Base-by-base conservation (phyloP, 345 rosid species). In the Draba incana region DNA sequence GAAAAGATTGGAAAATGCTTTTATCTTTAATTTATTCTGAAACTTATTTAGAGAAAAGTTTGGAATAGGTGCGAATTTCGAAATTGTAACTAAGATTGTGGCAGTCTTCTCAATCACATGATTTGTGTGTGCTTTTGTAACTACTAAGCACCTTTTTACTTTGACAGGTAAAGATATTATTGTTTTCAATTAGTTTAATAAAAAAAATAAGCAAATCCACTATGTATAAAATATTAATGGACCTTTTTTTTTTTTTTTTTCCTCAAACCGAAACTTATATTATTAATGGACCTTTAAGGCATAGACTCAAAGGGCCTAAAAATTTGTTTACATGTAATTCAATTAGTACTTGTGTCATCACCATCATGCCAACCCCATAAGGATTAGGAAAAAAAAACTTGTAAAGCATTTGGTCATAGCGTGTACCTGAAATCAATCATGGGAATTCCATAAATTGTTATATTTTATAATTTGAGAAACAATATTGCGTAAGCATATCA, bases 91-190 rank as follows among this genome's bases (percentile, higher is more conserved):
- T 57, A 59, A 24, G 67, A 65, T 65, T 66, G 71, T 58, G 62
- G 61, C 60, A 49, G 61, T 73, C 77, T 73, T 58, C 66, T 73
- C 77, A 50, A 66, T 72, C 66, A 73, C 71, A 66, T 65, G 72
- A 73, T 66, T 73, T 57, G 53, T 46, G 61, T 73, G 54, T 73
- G 72, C 77, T 66, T 65, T 57, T 64, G 71, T 72, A 65, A 72
- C 77, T 64, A 65, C 76, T 49, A 38, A 57, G 60, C 13, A 51
- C 52, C 46, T 72, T 72, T 72, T 72, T 39, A 47, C 64, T 64
- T 72, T 64, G 49, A 48, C 75, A 55, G 57, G 64, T 65, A 42
- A 42, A 23, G 6, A 41, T 57, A 38, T 54, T 55, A 57, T n/a
- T 6, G 5, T 13, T 10, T 20, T 54, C 20, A 54, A 55, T 45